Base-by-base conservation (phyloP, 257 asterid genomes). In the Henckelia pumila region DNA sequence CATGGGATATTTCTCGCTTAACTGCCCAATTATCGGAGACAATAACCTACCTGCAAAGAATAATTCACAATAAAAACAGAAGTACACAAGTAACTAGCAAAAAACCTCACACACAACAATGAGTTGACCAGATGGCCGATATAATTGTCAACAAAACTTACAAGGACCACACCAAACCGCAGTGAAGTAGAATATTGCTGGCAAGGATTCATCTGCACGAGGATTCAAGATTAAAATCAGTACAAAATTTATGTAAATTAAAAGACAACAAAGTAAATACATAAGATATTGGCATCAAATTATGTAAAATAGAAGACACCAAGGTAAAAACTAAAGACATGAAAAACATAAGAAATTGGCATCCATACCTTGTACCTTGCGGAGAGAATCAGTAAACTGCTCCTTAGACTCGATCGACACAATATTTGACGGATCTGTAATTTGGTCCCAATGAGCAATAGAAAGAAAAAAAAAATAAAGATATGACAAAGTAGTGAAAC, bases 151-250 rank as follows among this genome's bases (percentile, higher is more conserved):
- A 30, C 60, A 66, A 37, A 53, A 72, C 95, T 88, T 88, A 94
- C 99, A 94, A 63, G 99, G 99, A 61, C 89, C 96, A 71, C 99
- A 94, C 99, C 99, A 94, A 79, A 74, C 96, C 24, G 99, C 99
- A 4, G 99, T 94, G 56, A 86, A 94, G 85, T 94, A 94, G 83
- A 94, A 91, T 76, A 93, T 70, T 8, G 96, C 87, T 16, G 96
- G 96, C 82, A 84, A 77, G 32, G 90, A 86, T 68, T 94, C 99
- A 71, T 87, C 96, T 91, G 76, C 78, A 80, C 47, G 63, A 79
- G n/a, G 52, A 75, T 67, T 69, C 9, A 67, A 71, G 62, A 60
- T 2, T 64, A 53, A 53, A 70, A 58, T 67, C 16, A 63, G 71
- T 55, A 28, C 64, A 64, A 62, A 64, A 63, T 20, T n/a, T 33